Conservation (phyloP, 2,329 filamentous ascomycete species). For the Penicillium sp. region DNA sequence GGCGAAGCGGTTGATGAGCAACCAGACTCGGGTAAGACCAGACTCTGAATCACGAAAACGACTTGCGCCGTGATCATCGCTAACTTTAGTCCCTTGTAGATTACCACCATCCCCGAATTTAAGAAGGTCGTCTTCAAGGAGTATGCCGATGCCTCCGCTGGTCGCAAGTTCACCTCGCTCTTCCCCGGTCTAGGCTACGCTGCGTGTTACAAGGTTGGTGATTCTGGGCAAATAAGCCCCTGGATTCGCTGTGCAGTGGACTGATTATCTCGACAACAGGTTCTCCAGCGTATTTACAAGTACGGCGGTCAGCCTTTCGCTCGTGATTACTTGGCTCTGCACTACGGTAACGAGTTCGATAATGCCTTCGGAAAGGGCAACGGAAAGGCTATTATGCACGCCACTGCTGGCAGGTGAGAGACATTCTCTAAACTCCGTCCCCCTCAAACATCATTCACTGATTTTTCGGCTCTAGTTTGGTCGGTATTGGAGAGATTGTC, state of each 20-base stretch:
- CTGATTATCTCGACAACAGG: constrained; percentile 42
- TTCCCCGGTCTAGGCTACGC: constrained; percentile 98
- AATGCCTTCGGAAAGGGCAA: constrained; percentile 91
- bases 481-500: constrained; percentile 96
- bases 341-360: constrained; percentile 85
- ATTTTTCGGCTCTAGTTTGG: constrained; percentile 59
- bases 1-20: constrained; percentile 99
- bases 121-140: constrained; percentile 95
- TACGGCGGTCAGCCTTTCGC: constrained; percentile 96
- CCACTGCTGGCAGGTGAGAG: constrained; percentile 81
- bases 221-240: neutral
- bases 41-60: neutral
- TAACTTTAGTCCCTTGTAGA: constrained; percentile 40
- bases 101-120: constrained; percentile 63
- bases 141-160: constrained; percentile 68
- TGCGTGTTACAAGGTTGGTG: constrained; percentile 83
- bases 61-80: neutral
- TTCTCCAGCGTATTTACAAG: constrained; percentile 97
- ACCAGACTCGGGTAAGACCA: constrained; percentile 70
- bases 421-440: neutral
- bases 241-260: neutral
- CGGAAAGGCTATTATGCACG: constrained; percentile 97
- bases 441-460: neutral
- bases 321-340: constrained; percentile 77
- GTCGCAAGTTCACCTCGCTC: constrained; percentile 85